phyloP scores from a whole-genome alignment of 208 protist genomes.

The Leishmania gerbilli region DNA sequence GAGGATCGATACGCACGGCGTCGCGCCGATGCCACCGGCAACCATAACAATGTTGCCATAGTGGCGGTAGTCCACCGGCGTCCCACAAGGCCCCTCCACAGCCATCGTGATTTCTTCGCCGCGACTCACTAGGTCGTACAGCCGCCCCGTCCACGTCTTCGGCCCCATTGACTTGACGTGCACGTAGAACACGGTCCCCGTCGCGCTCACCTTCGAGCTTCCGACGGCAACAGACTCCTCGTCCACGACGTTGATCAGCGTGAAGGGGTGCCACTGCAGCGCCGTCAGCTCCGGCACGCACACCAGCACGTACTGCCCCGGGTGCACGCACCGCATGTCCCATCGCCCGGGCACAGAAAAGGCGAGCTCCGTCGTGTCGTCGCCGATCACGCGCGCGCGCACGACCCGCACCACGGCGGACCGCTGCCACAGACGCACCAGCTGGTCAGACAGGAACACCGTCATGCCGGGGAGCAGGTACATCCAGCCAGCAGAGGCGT shows the following conservation, averaged over 20 bases:
- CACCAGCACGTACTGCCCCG: constrained; percentile 56
- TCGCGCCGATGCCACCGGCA: constrained; percentile 50
- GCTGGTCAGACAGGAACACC: constrained; percentile 54
- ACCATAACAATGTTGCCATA: constrained; percentile 45
- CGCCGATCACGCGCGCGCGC: constrained; percentile 21
- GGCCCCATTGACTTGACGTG: constrained; percentile 62
- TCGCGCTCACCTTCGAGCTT: background rate
- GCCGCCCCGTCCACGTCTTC: constrained; percentile 43
- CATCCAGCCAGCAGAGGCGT: constrained; percentile 61
- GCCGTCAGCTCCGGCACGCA: constrained; percentile 59
- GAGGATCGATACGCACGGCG: constrained; percentile 49
- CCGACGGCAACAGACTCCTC: constrained; percentile 8
- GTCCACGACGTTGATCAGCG: constrained; percentile 33
- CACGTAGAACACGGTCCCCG: constrained; percentile 31
- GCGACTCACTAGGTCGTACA: constrained; percentile 30
- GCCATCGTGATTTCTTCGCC: constrained; percentile 32
- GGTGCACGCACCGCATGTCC: constrained; percentile 13
- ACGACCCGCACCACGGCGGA: constrained; percentile 28
- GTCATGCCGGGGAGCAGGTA: constrained; percentile 61
- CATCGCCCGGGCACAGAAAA: constrained; percentile 22
- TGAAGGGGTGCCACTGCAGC: constrained; percentile 77
- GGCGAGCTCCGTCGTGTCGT: constrained; percentile 27
- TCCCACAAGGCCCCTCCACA: constrained; percentile 54
- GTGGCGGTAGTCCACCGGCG: constrained; percentile 35
- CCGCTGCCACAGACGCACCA: constrained; percentile 47